Conservation (phyloP, 2,329 filamentous ascomycete genomes). For the Fusarium chuoi region DNA sequence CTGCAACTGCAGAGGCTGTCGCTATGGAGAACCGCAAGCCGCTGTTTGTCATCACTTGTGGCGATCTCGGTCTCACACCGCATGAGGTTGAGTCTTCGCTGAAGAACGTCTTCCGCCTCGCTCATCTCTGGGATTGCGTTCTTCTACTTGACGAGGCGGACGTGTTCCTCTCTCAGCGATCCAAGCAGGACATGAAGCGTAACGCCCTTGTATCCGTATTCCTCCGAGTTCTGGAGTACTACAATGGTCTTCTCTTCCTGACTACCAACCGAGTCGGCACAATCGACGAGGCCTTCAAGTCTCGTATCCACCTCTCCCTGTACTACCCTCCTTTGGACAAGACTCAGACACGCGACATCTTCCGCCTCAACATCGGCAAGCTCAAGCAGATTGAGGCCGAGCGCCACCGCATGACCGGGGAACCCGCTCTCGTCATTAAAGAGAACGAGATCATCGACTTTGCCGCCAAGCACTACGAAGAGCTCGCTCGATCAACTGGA, state of each 20-base stretch:
- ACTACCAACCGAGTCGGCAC: slow-evolving; percentile 62
- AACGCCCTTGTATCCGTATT: slow-evolving; percentile 57
- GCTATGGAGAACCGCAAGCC: slow-evolving; percentile 56
- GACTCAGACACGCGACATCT: slow-evolving; percentile 54
- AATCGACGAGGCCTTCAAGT: slow-evolving; percentile 62
- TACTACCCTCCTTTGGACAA: slow-evolving; percentile 55
- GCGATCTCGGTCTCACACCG: slow-evolving; percentile 57
- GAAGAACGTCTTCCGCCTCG: slow-evolving; percentile 56
- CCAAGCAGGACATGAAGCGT: slow-evolving; percentile 46
- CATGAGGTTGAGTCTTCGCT: slow-evolving; percentile 54
- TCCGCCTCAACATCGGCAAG: slow-evolving; percentile 53
- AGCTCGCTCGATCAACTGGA: slow-evolving; percentile 42
- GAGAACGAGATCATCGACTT: slow-evolving; percentile 51
- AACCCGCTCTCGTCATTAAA: slow-evolving; percentile 48
- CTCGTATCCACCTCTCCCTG: slow-evolving; percentile 57
- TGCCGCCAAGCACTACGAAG: slow-evolving; percentile 48
- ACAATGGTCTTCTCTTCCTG: slow-evolving; percentile 58
- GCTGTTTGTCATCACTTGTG: slow-evolving; percentile 61
- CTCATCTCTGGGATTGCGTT: slow-evolving; percentile 53
- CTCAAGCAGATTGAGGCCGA: slow-evolving; percentile 51
- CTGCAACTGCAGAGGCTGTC: slow-evolving; percentile 57
- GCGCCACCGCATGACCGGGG: slow-evolving; percentile 50
- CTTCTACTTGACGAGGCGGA: slow-evolving; percentile 53
- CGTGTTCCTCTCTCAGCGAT: slow-evolving; percentile 48
- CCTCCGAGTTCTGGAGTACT: slow-evolving; percentile 59